phyloP scores from a whole-genome alignment of 2,329 filamentous ascomycete genomes.

The Chrysoporthe cubensis region DNA sequence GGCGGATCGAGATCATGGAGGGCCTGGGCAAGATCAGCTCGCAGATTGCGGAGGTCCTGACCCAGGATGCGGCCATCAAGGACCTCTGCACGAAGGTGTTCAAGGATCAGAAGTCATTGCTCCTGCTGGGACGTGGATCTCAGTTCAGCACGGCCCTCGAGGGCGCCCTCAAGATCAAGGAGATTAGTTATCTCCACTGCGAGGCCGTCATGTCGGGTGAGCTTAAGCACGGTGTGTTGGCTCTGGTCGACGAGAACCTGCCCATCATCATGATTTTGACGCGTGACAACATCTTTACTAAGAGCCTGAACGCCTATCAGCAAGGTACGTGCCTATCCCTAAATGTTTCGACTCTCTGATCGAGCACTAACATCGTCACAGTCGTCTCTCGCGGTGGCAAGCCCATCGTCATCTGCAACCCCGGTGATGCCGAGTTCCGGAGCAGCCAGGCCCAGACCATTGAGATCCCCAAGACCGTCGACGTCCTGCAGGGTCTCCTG shows the following conservation, averaged over 20 bases:
- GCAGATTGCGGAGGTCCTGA: constrained; percentile 90
- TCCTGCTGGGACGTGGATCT: constrained; percentile 90
- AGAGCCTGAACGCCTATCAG: constrained; percentile 99
- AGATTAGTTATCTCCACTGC: constrained; percentile 99
- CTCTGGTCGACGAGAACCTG: constrained; percentile 95
- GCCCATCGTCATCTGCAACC: constrained; percentile 98
- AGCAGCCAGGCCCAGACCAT: constrained; percentile 91
- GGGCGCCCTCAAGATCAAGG: constrained; percentile 98
- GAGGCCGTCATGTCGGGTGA: constrained; percentile 99
- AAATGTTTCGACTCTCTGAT: too few species aligned
- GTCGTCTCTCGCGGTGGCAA: constrained; percentile 95
- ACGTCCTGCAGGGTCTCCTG: constrained; percentile 92
- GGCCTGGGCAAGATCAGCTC: constrained; percentile 84
- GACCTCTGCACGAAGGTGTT: constrained; percentile 88
- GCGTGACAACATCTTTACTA: constrained; percentile 92
- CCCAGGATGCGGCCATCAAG: constrained; percentile 94
- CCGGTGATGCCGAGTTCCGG: constrained; percentile 85
- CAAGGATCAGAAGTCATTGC: constrained; percentile 95
- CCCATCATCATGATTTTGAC: constrained; percentile 99
- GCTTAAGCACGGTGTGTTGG: constrained; percentile 97
- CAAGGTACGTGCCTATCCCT: constrained; percentile 67
- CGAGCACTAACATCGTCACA: constrained; percentile 38
- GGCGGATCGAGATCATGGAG: constrained; percentile 95
- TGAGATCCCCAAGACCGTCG: constrained; percentile 93
- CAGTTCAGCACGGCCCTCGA: constrained; percentile 97